Evolutionary conservation across 225 moss, liverwort and hornwort species (phyloP).

Genomic region (Pseudoscleropodium purum): DNA sequence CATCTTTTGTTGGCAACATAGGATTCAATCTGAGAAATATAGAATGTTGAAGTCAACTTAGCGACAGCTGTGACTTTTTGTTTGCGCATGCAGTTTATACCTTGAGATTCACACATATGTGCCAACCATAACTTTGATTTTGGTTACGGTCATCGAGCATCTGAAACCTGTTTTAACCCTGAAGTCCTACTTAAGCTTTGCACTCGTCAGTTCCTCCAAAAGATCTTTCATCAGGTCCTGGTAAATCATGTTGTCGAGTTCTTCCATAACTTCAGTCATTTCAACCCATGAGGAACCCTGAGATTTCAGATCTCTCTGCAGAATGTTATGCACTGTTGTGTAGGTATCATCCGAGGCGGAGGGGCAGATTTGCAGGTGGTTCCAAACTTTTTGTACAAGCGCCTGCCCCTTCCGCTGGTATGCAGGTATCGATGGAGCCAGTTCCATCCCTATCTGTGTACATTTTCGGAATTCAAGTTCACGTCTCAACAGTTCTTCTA

Average conservation of each 20-base stretch:
- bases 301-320: slow-evolving; percentile 45
- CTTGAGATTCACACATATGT: background rate
- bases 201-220: slow-evolving; percentile 13
- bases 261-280: slow-evolving; percentile 38
- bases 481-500: slow-evolving; percentile 44
- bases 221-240: slow-evolving; percentile 56
- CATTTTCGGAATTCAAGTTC: slow-evolving; percentile 35
- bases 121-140: background rate
- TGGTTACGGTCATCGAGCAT: background rate
- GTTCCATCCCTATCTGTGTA: slow-evolving; percentile 21
- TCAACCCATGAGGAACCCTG: slow-evolving; percentile 32
- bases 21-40: background rate
- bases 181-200: background rate
- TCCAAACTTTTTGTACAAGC: slow-evolving; percentile 69
- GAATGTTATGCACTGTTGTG: slow-evolving; percentile 37
- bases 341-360: slow-evolving; percentile 35
- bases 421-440: background rate
- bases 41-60: background rate
- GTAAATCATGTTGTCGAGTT: slow-evolving; percentile 65
- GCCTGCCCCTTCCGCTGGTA: slow-evolving; percentile 40
- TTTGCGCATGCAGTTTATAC: background rate
- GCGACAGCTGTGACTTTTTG: background rate
- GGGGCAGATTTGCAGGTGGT: slow-evolving; percentile 49
- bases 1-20: background rate
- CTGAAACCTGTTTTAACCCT: background rate